Base-by-base conservation (phyloP, 2,329 filamentous ascomycete genomes). In the Knufia fluminis region DNA sequence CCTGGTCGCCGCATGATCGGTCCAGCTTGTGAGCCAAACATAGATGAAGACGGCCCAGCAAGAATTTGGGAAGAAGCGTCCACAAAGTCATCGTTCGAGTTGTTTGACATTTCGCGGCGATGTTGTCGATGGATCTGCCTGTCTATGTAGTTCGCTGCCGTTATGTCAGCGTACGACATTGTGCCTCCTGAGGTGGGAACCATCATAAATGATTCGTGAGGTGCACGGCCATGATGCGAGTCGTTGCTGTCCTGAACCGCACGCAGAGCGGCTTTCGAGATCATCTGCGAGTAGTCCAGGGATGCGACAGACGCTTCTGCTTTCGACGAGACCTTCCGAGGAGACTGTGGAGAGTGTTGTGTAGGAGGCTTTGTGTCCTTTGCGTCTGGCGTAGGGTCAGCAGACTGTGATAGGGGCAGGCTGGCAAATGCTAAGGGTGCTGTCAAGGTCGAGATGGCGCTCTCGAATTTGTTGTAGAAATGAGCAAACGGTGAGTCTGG, bases 391-490 rank as follows among this genome's bases (percentile, higher is more conserved):
- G 9, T 36, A 8, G 33, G 33, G 6, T 49, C 51, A 10, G 44
- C 26, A 16, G 46, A 38, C 36, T 47, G 20, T 8, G 49, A 77
- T 3, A 98, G 74, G 0, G 92, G 92, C 7, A 98, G 77, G 1
- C 91, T 91, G 3, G 92, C 88, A 69, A 96, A 98, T 2, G 90
- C 91, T 24, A 98, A 73, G 1, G 90, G 90, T 0, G 90, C 89
- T 0, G 91, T 94, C 10, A 97, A 79, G 59, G 83, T 85, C 53
- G 88, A 92, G 62, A 97, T 86, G 42, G 96, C 78, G 48, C 79
- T 87, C 49, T 90, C 89, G 61, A 96, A 95, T 1, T 88, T 89
- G 51, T 78, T 90, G 68, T 97, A 98, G 68, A 97, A 98, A 48
- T 82, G 80, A 4, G 86, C 80, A 63, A 96, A 98, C 4, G 86